Evolutionary conservation across 352 stramenopile species (phyloP).

Genomic region (Phytophthora sansomeana): DNA sequence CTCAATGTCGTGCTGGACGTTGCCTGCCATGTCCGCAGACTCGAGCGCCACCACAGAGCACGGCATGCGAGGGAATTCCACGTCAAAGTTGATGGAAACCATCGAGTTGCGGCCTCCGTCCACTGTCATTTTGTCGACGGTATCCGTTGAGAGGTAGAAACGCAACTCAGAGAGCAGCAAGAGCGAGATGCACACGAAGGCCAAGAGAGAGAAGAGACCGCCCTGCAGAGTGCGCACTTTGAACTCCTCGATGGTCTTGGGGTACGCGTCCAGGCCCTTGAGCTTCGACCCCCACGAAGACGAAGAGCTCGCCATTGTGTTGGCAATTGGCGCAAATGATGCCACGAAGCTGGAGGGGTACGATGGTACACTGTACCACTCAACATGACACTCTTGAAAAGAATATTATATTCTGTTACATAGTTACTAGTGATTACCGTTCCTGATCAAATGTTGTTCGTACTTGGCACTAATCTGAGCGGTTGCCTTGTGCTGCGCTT

Average conservation of each 20-base stretch:
- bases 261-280: slow-evolving; percentile 79
- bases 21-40: slow-evolving; percentile 73
- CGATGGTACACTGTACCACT: background rate
- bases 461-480: slow-evolving; percentile 56
- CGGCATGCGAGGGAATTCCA: slow-evolving; percentile 86
- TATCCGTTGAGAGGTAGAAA: slow-evolving; percentile 83
- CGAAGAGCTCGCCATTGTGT: slow-evolving; percentile 4
- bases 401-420: no score
- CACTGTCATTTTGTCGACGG: slow-evolving; percentile 87
- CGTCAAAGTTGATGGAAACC: slow-evolving; percentile 82
- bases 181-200: slow-evolving; percentile 70
- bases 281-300: slow-evolving; percentile 47
- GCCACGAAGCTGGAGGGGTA: slow-evolving; percentile 19
- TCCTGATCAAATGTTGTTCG: slow-evolving; percentile 12
- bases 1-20: slow-evolving; percentile 75
- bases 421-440: no score
- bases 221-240: slow-evolving; percentile 88
- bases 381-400: no score
- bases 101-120: slow-evolving; percentile 75
- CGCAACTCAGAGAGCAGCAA: slow-evolving; percentile 78
- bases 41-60: slow-evolving; percentile 80
- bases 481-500: slow-evolving; percentile 38
- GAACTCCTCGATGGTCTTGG: slow-evolving; percentile 91
- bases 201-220: slow-evolving; percentile 81
- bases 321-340: background rate